Base-by-base conservation (phyloP, 2,329 filamentous ascomycete genomes). In the Chalaropsis ovoidea region DNA sequence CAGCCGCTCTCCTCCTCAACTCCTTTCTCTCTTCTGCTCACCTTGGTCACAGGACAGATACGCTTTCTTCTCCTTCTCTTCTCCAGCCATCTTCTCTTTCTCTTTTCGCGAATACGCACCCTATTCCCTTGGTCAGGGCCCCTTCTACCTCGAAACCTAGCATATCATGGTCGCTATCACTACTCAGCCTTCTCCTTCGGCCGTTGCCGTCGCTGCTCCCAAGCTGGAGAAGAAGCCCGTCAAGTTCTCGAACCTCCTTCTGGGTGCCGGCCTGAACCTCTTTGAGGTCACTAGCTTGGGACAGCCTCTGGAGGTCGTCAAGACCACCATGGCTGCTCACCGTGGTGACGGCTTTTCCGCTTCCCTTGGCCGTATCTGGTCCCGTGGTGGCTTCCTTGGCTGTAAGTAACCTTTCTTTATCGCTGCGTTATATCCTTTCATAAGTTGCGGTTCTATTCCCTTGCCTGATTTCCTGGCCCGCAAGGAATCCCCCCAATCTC, bases 271-370 rank as follows among this genome's bases (percentile, higher is more conserved):
- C 72, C 84, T 96, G 79, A 96, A 96, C 83, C 81, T 96, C 84
- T 96, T 96, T 77, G 92, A 96, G 86, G 81, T 88, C 75, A 84
- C 81, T 70, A 82, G 81, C 67, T 77, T 82, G 70, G 79, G 80
- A 70, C 82, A 95, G 84, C 94, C 94, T 71, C 84, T 99, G 77
- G 94, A 99, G 83, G 94, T 99, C 78, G 84, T 89, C 82, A 99
- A 99, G 89, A 99, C 94, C 74, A 97, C 94, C 77, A 97, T 99
- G 90, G 94, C 94, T 74, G 94, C 94, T 72, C 94, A 99, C 80
- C 87, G 94, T 78, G 83, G 85, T 73, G 93, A 97, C 77, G 86
- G 85, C 77, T 94, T 99, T 79, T 81, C 81, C 70, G 82, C 85
- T 71, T 89, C 94, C 74, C 86, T 97, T 75, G 78, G 80, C 74